Base-by-base conservation (phyloP, 2,329 filamentous ascomycete genomes). In the Alternaria conjuncta region DNA sequence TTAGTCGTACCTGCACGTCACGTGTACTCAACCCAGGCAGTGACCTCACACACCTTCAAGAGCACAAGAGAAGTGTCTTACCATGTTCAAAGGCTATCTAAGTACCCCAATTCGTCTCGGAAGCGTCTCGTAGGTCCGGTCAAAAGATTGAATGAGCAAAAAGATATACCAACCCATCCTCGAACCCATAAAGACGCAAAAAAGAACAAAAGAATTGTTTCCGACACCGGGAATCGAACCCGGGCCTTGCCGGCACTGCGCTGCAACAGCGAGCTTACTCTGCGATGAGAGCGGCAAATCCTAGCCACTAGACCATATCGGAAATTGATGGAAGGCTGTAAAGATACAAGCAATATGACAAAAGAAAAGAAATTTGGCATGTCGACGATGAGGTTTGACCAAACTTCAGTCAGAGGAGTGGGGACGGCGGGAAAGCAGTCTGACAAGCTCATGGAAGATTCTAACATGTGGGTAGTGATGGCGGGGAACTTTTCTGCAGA, bases 181-280 rank as follows among this genome's bases (percentile, higher is more conserved):
- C 25, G n/a, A 18, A 10, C 11, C 25, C 1, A 1, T 0, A 44
- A 54, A 54, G 12, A n/a, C 18, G 25, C 3, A 3, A 7, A 44
- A 53, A 54, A 54, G 12, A n/a, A 6, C 26, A 55, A 62, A 65
- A 59, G 47, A 44, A 23, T 5, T 8, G 10, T 41, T 65, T 65
- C 63, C 63, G 63, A 65, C 63, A 65, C 63, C 63, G 63, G 63
- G 63, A 65, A 65, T 62, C 56, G 61, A 61, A 65, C 59, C 59
- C 61, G 61, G 63, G 63, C 64, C 60, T 61, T 64, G 57, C 61
- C 60, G 64, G 61, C 54, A 62, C 59, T 57, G 30, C 36, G 36
- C 36, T 41, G 36, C 2, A n/a, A 46, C 44, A 58, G 59, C 58
- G 62, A 50, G 47, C 46, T 55, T 8, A 61, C 57, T 64, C 61